A percentile compares a stretch with the other conserved stretches of the same genome.
phyloP scores from a whole-genome alignment of 1,284 basidiomycete species.

The Moniliophthora roreri region DNA sequence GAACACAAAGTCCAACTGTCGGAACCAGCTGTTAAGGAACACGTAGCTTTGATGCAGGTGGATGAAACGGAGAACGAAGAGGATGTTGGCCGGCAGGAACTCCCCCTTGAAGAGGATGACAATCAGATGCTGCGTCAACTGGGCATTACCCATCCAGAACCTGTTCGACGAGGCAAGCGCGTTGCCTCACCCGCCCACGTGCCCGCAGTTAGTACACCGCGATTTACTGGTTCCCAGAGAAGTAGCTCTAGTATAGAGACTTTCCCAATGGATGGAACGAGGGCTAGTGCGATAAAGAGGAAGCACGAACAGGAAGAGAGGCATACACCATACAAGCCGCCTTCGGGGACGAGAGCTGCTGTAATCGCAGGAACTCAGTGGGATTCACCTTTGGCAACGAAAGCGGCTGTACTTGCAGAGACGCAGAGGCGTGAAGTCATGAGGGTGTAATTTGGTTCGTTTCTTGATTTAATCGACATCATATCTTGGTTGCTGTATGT shows the following conservation, averaged over 20 bases:
- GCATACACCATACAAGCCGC: slow-evolving; percentile 35
- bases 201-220: neutral
- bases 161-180: neutral
- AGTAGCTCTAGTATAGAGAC: slow-evolving; percentile 31
- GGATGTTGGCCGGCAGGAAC: neutral
- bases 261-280: slow-evolving; percentile 37
- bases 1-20: neutral
- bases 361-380: neutral
- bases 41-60: neutral
- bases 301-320: slow-evolving; percentile 31
- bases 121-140: neutral
- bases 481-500: too few relatives aligned
- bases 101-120: neutral
- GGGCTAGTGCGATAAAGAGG: slow-evolving; percentile 34
- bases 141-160: neutral
- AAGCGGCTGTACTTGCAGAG: too few relatives aligned
- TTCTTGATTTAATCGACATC: too few relatives aligned
- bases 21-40: neutral
- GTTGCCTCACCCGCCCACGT: neutral
- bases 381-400: neutral
- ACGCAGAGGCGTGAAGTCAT: too few relatives aligned
- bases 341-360: slow-evolving; percentile 35
- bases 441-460: too few relatives aligned
- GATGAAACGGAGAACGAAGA: neutral
- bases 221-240: neutral